Evolutionary conservation across 305 asterid species (phyloP).

Genomic region (Ajuga reptans): DNA sequence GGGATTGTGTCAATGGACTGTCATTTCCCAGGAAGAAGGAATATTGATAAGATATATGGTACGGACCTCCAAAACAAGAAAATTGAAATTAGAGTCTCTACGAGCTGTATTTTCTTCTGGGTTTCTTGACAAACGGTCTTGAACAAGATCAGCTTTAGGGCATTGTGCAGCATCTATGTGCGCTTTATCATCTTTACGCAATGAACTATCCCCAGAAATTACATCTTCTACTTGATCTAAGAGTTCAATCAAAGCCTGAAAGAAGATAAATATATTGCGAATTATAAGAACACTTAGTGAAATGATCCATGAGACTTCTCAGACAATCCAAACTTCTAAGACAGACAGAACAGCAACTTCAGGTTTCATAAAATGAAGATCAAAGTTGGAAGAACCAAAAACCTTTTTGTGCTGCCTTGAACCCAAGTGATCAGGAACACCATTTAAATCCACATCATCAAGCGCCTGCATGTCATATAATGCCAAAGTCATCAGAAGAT

Average conservation of each 20-base stretch:
- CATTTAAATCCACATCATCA: conserved; percentile 33
- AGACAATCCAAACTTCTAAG: conserved; percentile 10
- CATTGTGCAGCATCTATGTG: conserved; percentile 33
- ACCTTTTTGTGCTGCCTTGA: conserved; percentile 87
- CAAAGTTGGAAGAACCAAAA: conserved; percentile 10
- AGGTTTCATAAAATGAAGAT: conserved; percentile 17
- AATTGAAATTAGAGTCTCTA: conserved; percentile 34
- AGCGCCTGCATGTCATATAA: conserved; percentile 41
- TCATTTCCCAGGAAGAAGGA: conserved; percentile 18
- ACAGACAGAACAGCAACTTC: background rate
- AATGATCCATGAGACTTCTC: conserved; percentile 17
- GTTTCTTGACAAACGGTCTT: conserved; percentile 20
- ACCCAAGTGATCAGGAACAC: conserved; percentile 40
- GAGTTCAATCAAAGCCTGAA: conserved; percentile 83
- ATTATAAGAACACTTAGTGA: conserved; percentile 9
- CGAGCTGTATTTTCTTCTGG: conserved; percentile 29
- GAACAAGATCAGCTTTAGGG: conserved; percentile 32
- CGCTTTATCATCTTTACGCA: conserved; percentile 29
- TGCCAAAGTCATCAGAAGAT: conserved; percentile 22
- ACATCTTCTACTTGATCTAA: conserved; percentile 93
- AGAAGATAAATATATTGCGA: conserved; percentile 9
- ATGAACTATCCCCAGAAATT: conserved; percentile 58
- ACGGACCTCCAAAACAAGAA: conserved; percentile 87
- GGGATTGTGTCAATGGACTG: conserved; percentile 1
- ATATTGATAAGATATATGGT: background rate